phyloP scores from a whole-genome alignment of 495 filamentous ascomycete species.

The Gamarada debralockiae region DNA sequence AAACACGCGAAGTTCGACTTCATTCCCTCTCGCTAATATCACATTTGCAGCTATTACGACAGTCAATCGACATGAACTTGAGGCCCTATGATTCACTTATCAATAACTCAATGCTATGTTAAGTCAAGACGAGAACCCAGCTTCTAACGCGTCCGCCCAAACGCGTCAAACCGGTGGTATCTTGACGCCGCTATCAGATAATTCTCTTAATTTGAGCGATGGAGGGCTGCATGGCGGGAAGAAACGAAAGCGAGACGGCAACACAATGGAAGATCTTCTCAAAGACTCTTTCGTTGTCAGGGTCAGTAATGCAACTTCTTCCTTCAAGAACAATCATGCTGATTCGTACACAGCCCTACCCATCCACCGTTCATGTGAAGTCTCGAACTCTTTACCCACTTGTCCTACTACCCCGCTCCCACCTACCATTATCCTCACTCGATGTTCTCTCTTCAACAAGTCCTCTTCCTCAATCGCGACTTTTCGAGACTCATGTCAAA shows the following conservation, averaged over 20 bases:
- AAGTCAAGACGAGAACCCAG: conserved; percentile 13
- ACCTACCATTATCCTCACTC: conserved; percentile 56
- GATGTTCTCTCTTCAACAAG: conserved; percentile 51
- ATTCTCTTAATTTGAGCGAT: conserved; percentile 21
- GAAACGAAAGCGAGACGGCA: conserved; percentile 27
- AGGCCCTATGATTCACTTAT: conserved; percentile 18
- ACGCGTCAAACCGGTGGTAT: conserved; percentile 21
- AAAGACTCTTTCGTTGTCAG: conserved; percentile 43
- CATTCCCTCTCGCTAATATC: background rate
- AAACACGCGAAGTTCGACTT: background rate
- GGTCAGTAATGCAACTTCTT: conserved; percentile 26
- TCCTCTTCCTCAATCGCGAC: conserved; percentile 44
- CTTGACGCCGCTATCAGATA: conserved; percentile 30
- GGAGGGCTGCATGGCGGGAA: background rate
- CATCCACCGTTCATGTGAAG: conserved; percentile 50
- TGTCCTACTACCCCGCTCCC: conserved; percentile 55
- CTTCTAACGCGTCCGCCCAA: conserved; percentile 20
- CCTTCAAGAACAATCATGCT: conserved; percentile 17
- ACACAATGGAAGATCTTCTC: conserved; percentile 43
- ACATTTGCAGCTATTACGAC: background rate
- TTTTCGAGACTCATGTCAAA: conserved; percentile 58
- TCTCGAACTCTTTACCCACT: conserved; percentile 58
- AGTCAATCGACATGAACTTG: conserved; percentile 2
- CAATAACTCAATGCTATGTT: conserved; percentile 26
- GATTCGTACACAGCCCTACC: conserved; percentile 45